These are phyloP conservation scores for Cyanidium caldarium DNA, from an alignment of 23 red algal genomes.

Conservation along the genomic window DNA sequence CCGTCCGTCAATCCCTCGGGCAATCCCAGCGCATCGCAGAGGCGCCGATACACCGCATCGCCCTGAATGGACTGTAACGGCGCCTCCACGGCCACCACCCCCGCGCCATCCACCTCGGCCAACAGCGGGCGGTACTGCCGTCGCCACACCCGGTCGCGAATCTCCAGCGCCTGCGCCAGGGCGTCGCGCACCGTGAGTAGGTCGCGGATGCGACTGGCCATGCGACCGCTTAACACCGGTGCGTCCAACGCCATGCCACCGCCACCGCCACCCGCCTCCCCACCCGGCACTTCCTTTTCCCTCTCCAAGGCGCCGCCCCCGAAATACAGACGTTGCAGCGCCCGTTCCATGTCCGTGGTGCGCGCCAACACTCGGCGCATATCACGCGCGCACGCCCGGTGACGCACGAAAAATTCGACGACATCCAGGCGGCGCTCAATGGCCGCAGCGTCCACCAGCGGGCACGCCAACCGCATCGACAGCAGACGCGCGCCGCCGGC, in stretches of 20 bases:
- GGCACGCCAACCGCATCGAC: conserved; percentile 9
- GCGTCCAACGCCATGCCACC: neutral
- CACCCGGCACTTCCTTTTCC: neutral
- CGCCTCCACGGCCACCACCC: neutral
- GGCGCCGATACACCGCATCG: neutral
- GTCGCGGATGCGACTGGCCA: neutral
- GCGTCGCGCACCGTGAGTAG: neutral
- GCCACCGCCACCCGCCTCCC: neutral
- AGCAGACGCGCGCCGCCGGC: conserved; percentile 5
- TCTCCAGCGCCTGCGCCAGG: neutral
- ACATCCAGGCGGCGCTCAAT: conserved; percentile 14
- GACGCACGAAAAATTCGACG: conserved; percentile 10
- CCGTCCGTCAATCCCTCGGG: neutral
- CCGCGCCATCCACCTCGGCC: no score
- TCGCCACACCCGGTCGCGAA: neutral
- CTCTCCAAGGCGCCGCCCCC: neutral
- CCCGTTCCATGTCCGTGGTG: conserved; percentile 3
- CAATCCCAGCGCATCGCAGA: neutral
- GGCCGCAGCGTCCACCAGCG: neutral
- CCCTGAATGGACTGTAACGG: neutral
- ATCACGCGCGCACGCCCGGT: neutral
- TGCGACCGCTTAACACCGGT: neutral
- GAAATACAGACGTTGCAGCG: conserved; percentile 2
- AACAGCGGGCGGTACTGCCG: neutral
- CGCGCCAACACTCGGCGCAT: neutral